Evolutionary conservation across 257 asterid species (phyloP), one percentile per base, ranked within the genome.

Genomic region (Agastache rugosa): DNA sequence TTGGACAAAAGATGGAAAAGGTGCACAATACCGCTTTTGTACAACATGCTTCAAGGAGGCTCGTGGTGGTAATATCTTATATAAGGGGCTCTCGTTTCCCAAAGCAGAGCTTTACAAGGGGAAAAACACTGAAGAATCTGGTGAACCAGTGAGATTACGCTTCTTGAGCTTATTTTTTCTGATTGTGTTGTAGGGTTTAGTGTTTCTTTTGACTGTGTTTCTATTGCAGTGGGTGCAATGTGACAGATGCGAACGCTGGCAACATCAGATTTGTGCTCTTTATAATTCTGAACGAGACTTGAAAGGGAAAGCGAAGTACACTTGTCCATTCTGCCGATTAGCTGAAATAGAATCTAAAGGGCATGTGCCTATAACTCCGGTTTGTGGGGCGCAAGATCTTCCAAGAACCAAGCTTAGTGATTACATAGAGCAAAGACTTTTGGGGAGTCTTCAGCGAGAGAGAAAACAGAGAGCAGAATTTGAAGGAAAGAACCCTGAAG

Each of bases 201-300:
- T 74, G 39, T 68, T 69, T 35, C 29, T 65, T 75, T 61, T 75
- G 34, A 60, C 71, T 60, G 64, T 75, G 48, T 63, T 69, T 23
- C 60, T 63, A 72, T 75, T 81, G 75, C 80, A 91, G 96, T 89
- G 97, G 97, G 96, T 91, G 67, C 84, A 64, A 62, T 91, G 97
- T 41, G 89, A 89, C 78, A 81, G 77, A 80, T 91, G 97, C n/a
- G 78, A 76, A 61, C 5, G 71, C 59, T 91, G 96, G 95, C 92
- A 87, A 50, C 97, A 91, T 82, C 96, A 87, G 80, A 80, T 86
- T 47, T 91, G 96, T 68, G 96, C 86, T 48, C 94, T 91, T 16
- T 91, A 79, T 74, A 91, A 89, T 76, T 75, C 83, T 48, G 71
- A 77, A 66, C 77, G 55, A 34, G 96, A 91, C 70, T 17, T 48